A percentile compares a stretch with the other conserved stretches of the same genome.
These are phyloP conservation scores for Boletus bicolor DNA, from an alignment of 768 basidiomycete species.

Conservation along the genomic window DNA sequence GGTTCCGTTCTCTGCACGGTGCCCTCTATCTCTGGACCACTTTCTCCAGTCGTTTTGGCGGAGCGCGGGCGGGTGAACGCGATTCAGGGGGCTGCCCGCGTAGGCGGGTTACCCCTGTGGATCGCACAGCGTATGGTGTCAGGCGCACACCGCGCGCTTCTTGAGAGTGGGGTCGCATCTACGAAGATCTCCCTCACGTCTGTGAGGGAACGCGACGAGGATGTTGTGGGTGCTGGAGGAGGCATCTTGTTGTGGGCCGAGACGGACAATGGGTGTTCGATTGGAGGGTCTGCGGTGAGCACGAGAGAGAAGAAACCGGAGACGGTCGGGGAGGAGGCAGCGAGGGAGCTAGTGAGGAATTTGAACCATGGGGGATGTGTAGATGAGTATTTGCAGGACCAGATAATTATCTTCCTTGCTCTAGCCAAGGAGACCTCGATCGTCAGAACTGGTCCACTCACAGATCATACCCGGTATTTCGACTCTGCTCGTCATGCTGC, in stretches of 20 bases:
- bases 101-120: constrained; percentile 56
- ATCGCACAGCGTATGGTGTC: constrained; percentile 56
- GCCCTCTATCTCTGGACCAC: constrained; percentile 36
- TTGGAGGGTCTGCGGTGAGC: constrained; percentile 69
- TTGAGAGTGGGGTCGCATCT: constrained; percentile 32
- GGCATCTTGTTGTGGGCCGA: constrained; percentile 77
- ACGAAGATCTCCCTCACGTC: constrained; percentile 38
- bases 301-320: constrained; percentile 44
- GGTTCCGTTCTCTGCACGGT: constrained; percentile 51
- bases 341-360: constrained; percentile 53
- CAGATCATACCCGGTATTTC: constrained; percentile 62
- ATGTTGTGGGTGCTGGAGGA: constrained; percentile 59
- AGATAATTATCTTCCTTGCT: constrained; percentile 75
- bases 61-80: constrained; percentile 51
- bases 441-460: constrained; percentile 55
- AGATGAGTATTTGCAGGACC: constrained; percentile 70
- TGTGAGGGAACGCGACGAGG: constrained; percentile 41
- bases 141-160: constrained; percentile 48
- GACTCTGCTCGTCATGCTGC: background rate
- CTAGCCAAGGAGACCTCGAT: constrained; percentile 63
- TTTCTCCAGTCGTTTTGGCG: constrained; percentile 47
- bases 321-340: constrained; percentile 58
- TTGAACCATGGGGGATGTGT: constrained; percentile 67
- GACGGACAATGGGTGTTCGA: constrained; percentile 59
- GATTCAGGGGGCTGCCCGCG: constrained; percentile 60